Evolutionary conservation across 2,329 filamentous ascomycete genomes (phyloP).

Genomic region (Penicillium sp.): DNA sequence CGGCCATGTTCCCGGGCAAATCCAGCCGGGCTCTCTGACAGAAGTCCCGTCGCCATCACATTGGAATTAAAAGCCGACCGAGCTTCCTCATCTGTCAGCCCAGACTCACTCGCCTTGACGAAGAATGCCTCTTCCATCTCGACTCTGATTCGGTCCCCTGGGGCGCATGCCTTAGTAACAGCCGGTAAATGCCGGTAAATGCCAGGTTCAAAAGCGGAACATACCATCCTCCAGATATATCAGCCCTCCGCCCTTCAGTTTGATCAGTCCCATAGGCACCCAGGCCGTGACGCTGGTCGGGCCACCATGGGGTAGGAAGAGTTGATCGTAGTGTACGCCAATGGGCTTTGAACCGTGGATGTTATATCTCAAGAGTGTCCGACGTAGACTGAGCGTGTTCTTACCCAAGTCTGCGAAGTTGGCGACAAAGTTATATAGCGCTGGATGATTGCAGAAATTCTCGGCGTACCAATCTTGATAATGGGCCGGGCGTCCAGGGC

Average conservation of each 20-base stretch:
- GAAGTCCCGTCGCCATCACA: conserved; percentile 59
- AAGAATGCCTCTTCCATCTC: conserved; percentile 46
- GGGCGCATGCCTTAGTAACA: neutral
- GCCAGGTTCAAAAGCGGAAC: neutral
- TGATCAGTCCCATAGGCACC: conserved; percentile 59
- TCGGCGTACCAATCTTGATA: conserved; percentile 56
- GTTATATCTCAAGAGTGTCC: conserved; percentile 60
- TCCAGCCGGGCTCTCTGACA: conserved; percentile 53
- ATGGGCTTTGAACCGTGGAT: conserved; percentile 60
- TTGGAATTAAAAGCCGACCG: conserved; percentile 59
- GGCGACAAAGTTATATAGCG: conserved; percentile 53
- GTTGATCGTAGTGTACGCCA: conserved; percentile 64
- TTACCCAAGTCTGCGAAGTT: conserved; percentile 58
- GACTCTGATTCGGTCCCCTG: conserved; percentile 37
- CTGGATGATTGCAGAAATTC: conserved; percentile 57
- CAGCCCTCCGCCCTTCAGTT: conserved; percentile 58
- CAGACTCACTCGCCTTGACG: conserved; percentile 50
- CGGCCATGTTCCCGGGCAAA: conserved; percentile 47
- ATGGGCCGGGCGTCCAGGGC: conserved; percentile 62
- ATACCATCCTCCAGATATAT: conserved; percentile 58
- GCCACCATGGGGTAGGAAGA: conserved; percentile 58
- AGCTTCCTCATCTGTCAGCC: conserved; percentile 56
- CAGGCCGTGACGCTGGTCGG: conserved; percentile 59
- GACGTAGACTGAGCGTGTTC: conserved; percentile 48
- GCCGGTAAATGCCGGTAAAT: neutral